phyloP scores from a whole-genome alignment of 2,329 filamentous ascomycete genomes.

The Cordyceps tenuipes region DNA sequence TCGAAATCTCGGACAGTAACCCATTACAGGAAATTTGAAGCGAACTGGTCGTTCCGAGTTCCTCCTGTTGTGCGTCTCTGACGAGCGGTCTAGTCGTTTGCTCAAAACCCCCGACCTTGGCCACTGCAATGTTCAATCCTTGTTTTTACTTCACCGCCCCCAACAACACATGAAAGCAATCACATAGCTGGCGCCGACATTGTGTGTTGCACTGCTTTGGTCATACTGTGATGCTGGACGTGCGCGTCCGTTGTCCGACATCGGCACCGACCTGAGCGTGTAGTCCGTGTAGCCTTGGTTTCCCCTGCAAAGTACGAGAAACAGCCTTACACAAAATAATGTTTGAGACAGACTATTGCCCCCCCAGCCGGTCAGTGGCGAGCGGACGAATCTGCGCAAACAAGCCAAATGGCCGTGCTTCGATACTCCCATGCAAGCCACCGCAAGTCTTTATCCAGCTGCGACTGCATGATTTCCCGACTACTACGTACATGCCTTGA shows the following conservation, averaged over 20 bases:
- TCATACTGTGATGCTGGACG: neutral
- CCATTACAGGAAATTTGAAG: constrained; percentile 1
- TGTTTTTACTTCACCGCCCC: constrained; percentile 3
- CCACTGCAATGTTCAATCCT: neutral
- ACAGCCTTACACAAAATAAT: neutral
- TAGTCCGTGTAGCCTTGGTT: neutral
- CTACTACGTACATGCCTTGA: neutral
- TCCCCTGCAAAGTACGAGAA: neutral
- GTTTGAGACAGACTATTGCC: constrained; percentile 1
- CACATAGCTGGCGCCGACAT: constrained; percentile 1
- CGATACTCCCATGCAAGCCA: neutral
- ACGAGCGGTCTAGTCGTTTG: neutral
- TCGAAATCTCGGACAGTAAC: neutral
- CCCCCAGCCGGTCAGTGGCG: neutral
- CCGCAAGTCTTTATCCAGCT: neutral
- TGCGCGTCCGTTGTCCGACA: neutral
- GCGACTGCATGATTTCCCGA: neutral
- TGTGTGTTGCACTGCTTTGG: neutral
- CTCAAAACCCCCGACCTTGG: neutral
- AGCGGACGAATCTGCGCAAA: neutral
- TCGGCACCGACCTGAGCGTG: neutral
- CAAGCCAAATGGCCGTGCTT: neutral
- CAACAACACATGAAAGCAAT: constrained; percentile 1
- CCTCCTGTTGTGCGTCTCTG: neutral
- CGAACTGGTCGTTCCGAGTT: neutral